Evolutionary conservation across 306 rosid genomes (phyloP), one percentile per base, ranked within the genome.

Genomic region (Trifolium fragiferum): DNA sequence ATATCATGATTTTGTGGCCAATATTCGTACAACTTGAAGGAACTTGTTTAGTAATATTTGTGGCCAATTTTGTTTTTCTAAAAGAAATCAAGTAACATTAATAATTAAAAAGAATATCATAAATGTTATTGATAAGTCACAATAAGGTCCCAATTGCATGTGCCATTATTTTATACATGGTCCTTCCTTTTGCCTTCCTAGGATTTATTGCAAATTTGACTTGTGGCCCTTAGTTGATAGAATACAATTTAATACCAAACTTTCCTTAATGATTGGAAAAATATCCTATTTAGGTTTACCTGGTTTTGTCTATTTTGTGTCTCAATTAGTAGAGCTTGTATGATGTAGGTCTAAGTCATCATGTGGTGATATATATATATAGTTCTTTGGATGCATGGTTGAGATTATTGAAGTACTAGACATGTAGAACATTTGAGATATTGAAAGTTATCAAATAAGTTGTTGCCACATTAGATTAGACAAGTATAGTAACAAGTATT

Each of bases 171-270:
- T 80, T 32, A 76, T 76, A 62, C 63, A 68, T 69, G 82, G 54
- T 5, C 75, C 71, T 70, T 76, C 74, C 77, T 68, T 83, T 67
- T 80, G 57, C 80, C 81, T 73, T 76, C 73, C 75, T 46, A 61
- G 78, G 66, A 84, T 84, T 76, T 67, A 84, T 80, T 76, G 44
- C 14, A 46, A 76, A 84, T 73, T 73, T 84, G 84, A 73, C 74
- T n/a, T 68, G 80, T 80, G 84, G 82, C 75, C 87, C 80, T 68
- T 47, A 20, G 72, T 54, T 32, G 50, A 62, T 43, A 51, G 72
- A 41, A 76, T 68, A 66, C 19, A 73, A 62, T 69, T 62, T 61
- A 55, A 43, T 64, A 27, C 51, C 66, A 10, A 73, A 62, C 23
- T 73, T 53, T 49, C 72, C 55, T 66, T 64, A 50, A 77, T 77